Percentiles rank a stretch among this genome's conserved stretches.
These are phyloP conservation scores for Gossypium aridum DNA, from an alignment of 441 rosid species.

Conservation along the genomic window DNA sequence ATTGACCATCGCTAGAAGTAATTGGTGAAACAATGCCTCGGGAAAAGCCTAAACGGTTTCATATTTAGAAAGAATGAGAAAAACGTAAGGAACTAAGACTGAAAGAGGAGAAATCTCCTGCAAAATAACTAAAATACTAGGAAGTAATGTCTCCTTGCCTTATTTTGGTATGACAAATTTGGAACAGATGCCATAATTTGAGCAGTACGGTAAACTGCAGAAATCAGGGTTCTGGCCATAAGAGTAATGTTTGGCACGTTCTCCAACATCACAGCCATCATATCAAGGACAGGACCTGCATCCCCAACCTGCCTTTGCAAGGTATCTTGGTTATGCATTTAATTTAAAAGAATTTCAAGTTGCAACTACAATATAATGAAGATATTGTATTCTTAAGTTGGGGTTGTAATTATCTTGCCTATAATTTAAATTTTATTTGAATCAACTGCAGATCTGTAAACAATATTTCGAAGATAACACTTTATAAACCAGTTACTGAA, in stretches of 20 bases:
- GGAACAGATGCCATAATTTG: conserved; percentile 75
- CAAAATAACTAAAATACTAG: conserved; percentile 10
- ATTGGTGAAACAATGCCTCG: conserved; percentile 76
- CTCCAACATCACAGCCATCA: conserved; percentile 88
- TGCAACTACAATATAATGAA: background rate
- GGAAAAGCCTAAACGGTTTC: conserved; percentile 63
- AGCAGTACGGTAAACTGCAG: conserved; percentile 74
- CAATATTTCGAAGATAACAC: background rate
- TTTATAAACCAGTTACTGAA: background rate
- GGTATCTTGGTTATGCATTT: conserved; percentile 19
- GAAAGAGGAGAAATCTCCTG: background rate
- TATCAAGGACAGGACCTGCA: conserved; percentile 83
- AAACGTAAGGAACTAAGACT: background rate
- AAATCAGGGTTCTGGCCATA: conserved; percentile 62
- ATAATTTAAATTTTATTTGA: background rate
- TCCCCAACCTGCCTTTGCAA: conserved; percentile 66
- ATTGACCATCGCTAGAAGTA: conserved; percentile 80
- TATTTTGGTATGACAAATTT: conserved; percentile 64
- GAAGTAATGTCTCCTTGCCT: conserved; percentile 39
- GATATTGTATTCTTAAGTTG: background rate
- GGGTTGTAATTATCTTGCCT: background rate
- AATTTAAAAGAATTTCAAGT: conserved; percentile 2
- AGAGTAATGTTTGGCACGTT: conserved; percentile 67
- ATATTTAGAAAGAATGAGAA: conserved; percentile 6
- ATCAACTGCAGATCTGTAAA: background rate